These are phyloP conservation scores for Meyerozyma smithsonii DNA, from an alignment of 1,139 yeast genomes.

Conservation along the genomic window DNA sequence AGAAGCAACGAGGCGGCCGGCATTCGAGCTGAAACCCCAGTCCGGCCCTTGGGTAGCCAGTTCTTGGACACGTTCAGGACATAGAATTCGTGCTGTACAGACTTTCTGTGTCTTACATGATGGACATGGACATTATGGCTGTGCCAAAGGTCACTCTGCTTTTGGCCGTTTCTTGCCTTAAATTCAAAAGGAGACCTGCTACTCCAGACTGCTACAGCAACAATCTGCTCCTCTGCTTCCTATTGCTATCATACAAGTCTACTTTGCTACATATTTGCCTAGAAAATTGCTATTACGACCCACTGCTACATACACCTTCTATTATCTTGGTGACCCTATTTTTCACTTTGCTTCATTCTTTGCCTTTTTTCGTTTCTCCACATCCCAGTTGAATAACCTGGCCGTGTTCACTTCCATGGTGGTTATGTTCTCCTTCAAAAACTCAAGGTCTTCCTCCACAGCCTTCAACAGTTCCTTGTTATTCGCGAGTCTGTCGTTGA, in stretches of 20 bases:
- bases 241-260: slow-evolving; percentile 37
- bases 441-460: slow-evolving; percentile 83
- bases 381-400: slow-evolving; percentile 93
- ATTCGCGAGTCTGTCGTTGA: slow-evolving; percentile 56
- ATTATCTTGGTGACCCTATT: too few species aligned
- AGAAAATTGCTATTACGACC: too few species aligned
- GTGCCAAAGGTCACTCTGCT: too few species aligned
- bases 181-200: too few species aligned
- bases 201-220: too few species aligned
- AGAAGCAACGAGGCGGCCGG: slow-evolving; percentile 11
- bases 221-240: too few species aligned
- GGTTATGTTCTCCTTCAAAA: slow-evolving; percentile 80
- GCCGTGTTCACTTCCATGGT: slow-evolving; percentile 98
- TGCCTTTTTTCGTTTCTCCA: slow-evolving; percentile 63
- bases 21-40: slow-evolving; percentile 51
- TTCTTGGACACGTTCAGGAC: slow-evolving; percentile 53
- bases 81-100: too few species aligned
- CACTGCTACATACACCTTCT: too few species aligned
- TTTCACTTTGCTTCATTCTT: slow-evolving; percentile 6
- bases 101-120: too few species aligned
- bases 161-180: too few species aligned
- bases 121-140: too few species aligned
- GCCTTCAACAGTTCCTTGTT: slow-evolving; percentile 56
- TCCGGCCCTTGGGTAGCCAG: slow-evolving; percentile 55
- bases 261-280: too few species aligned